Evolutionary conservation across 306 rosid species (phyloP).

Genomic region (Quercus agrifolia): DNA sequence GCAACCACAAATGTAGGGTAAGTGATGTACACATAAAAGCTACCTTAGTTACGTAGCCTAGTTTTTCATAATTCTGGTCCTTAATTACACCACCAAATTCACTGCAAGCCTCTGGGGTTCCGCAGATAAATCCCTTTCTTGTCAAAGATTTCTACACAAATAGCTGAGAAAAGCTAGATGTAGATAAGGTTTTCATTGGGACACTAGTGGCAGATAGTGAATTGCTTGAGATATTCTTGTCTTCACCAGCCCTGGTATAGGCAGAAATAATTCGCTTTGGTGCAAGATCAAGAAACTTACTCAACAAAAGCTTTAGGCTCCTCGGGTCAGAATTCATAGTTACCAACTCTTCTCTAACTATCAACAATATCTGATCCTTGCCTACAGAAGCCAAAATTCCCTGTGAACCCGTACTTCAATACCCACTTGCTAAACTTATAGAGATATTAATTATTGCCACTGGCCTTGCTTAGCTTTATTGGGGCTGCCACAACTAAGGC

Average conservation of each 20-base stretch:
- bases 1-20: too few species aligned
- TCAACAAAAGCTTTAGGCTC: conserved; percentile 25
- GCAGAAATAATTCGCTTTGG: conserved; percentile 24
- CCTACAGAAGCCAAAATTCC: conserved; percentile 16
- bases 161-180: conserved; percentile 34
- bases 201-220: conserved; percentile 13
- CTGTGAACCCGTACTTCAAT: conserved; percentile 20
- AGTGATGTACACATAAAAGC: background rate
- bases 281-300: conserved; percentile 17
- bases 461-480: conserved; percentile 24
- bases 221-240: conserved; percentile 33
- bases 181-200: conserved; percentile 26
- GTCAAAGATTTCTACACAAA: conserved; percentile 30
- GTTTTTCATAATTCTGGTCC: conserved; percentile 32
- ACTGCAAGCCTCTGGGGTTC: conserved; percentile 22
- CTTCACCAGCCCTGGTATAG: conserved; percentile 23
- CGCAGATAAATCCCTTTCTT: conserved; percentile 40
- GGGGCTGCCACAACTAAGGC: conserved; percentile 13
- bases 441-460: conserved; percentile 4
- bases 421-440: conserved; percentile 25
- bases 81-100: conserved; percentile 4
- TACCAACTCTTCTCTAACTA: conserved; percentile 34
- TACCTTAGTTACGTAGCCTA: conserved; percentile 9
- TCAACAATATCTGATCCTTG: conserved; percentile 32
- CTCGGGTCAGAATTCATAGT: conserved; percentile 24